Evolutionary conservation across 208 protist genomes (phyloP).

Genomic region (Acanthamoeba quina): DNA sequence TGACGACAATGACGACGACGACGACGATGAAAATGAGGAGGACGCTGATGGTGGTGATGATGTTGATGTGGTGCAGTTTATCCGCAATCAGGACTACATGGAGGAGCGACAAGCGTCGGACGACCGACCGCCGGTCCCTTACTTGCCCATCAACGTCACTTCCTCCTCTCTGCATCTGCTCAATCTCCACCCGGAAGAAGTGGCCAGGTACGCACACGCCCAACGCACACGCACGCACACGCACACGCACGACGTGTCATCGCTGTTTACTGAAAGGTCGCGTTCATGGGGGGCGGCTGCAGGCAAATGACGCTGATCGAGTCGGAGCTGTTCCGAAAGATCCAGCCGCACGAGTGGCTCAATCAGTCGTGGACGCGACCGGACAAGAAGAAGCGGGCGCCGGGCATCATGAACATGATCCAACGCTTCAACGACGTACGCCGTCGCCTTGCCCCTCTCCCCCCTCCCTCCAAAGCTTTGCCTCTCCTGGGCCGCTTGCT

Average conservation of each 20-base stretch:
- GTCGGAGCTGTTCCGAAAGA: conserved; percentile 76
- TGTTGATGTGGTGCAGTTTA: neutral
- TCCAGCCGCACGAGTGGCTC: conserved; percentile 80
- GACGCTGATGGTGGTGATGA: neutral
- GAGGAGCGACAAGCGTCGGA: neutral
- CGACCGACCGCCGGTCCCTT: conserved; percentile 29
- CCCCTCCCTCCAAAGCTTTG: too few species aligned
- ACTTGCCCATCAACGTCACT: conserved; percentile 63
- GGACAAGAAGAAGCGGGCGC: conserved; percentile 66
- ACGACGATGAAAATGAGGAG: too few species aligned
- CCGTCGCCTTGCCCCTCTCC: neutral
- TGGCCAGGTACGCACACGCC: neutral
- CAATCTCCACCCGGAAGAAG: conserved; percentile 37
- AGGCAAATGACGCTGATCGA: conserved; percentile 84
- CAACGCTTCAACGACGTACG: conserved; percentile 78
- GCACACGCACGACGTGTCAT: too few species aligned
- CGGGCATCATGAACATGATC: conserved; percentile 62
- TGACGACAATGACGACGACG: too few species aligned
- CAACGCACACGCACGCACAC: neutral
- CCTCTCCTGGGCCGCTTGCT: neutral
- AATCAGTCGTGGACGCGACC: conserved; percentile 79
- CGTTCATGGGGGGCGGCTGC: too few species aligned
- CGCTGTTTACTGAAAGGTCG: too few species aligned
- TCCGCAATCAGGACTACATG: neutral
- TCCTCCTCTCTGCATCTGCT: conserved; percentile 27